Percentiles rank a stretch among this genome's conserved stretches.
Evolutionary conservation across 2,329 filamentous ascomycete genomes (phyloP).

Genomic region (Byssothecium circinans): DNA sequence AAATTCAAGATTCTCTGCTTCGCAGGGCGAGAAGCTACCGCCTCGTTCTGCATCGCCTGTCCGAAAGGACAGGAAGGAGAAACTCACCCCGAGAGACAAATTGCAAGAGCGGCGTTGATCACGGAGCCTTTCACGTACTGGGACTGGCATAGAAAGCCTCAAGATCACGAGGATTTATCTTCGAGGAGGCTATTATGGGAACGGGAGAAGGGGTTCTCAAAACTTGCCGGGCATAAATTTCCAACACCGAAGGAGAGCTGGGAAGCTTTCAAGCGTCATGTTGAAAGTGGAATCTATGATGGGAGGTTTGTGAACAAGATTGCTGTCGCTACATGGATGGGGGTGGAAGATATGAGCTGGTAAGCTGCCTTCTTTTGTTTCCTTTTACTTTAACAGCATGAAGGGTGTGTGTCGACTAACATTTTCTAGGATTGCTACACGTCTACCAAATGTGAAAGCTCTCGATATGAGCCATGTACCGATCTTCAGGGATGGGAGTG

Average conservation of each 20-base stretch:
- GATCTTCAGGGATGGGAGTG: background rate
- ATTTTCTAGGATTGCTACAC: constrained; percentile 15
- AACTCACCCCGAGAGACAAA: background rate
- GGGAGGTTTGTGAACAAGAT: constrained; percentile 22
- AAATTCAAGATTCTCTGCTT: constrained; percentile 6
- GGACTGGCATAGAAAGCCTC: constrained; percentile 24
- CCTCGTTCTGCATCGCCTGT: constrained; percentile 14
- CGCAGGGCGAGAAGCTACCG: constrained; percentile 18
- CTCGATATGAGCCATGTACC: constrained; percentile 26
- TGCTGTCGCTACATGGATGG: constrained; percentile 31
- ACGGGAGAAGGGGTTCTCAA: constrained; percentile 14
- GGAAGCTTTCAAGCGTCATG: constrained; percentile 15
- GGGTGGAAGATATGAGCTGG: constrained; percentile 21
- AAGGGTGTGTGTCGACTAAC: background rate
- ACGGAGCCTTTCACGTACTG: constrained; percentile 31
- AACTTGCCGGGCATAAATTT: constrained; percentile 6
- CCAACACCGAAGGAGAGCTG: constrained; percentile 19
- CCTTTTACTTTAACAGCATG: background rate
- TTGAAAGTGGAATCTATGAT: constrained; percentile 7
- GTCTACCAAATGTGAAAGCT: constrained; percentile 15
- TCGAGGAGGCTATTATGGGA: constrained; percentile 23
- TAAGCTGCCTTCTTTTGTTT: constrained; percentile 3
- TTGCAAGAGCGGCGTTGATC: constrained; percentile 10
- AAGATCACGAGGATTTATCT: background rate
- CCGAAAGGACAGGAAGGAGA: background rate